Percentiles rank a stretch among this genome's conserved stretches.
phyloP scores from a whole-genome alignment of 768 basidiomycete species.

The Lactifluus echinatus region DNA sequence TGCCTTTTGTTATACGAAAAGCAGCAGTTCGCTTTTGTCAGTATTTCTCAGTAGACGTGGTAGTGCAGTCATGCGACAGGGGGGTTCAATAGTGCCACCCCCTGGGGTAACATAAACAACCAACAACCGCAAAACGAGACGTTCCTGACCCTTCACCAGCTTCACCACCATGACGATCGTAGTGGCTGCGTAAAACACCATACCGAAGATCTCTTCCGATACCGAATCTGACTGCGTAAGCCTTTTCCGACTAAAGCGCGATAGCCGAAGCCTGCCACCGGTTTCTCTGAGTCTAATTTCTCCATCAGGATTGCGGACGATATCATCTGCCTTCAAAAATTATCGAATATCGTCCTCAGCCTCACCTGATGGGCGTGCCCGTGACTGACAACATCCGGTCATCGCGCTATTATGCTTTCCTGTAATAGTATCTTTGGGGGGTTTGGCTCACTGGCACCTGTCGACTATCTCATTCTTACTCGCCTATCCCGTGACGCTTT shows the following conservation, averaged over 20 bases:
- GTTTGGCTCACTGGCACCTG: slow-evolving; percentile 13
- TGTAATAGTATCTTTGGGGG: not conserved
- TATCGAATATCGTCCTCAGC: not conserved
- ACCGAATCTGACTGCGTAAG: not conserved
- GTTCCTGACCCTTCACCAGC: not conserved
- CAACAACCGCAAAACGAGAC: not conserved
- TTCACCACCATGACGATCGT: not conserved
- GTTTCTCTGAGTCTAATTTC: not conserved
- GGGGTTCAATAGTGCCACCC: not conserved
- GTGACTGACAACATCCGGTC: slow-evolving; percentile 3
- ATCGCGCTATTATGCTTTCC: not conserved
- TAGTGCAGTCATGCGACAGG: not conserved
- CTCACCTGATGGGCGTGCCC: slow-evolving; percentile 17
- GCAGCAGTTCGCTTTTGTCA: no score
- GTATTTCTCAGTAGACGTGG: not conserved
- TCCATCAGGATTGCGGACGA: not conserved
- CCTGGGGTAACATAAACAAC: not conserved
- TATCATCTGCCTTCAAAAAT: not conserved
- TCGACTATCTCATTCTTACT: slow-evolving; percentile 1
- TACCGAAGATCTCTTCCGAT: not conserved
- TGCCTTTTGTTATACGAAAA: not conserved
- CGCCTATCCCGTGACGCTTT: not conserved
- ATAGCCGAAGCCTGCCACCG: not conserved
- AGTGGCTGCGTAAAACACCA: not conserved
- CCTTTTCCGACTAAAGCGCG: slow-evolving; percentile 4